phyloP scores from a whole-genome alignment of 2,329 filamentous ascomycete genomes.

The Aurifilum marmelostoma region DNA sequence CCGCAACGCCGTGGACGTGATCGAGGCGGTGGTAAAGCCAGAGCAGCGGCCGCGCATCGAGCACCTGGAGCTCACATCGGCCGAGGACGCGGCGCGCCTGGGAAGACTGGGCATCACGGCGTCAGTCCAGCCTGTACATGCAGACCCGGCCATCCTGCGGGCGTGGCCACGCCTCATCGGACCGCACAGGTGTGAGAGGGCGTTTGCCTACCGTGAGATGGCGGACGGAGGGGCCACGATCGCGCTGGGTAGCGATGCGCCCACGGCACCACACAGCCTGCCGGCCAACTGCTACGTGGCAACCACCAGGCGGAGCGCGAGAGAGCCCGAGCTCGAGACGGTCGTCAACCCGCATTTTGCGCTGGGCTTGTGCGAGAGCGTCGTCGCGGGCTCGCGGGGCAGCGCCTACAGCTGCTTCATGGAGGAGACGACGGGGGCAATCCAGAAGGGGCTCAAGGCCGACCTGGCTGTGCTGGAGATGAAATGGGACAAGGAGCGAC shows the following conservation, averaged over 20 bases:
- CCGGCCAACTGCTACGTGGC: conserved; percentile 62
- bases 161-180: conserved; percentile 65
- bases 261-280: conserved; percentile 59
- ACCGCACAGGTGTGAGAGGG: conserved; percentile 54
- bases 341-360: conserved; percentile 57
- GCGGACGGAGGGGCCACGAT: conserved; percentile 56
- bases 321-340: conserved; percentile 47
- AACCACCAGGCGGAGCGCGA: conserved; percentile 58
- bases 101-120: conserved; percentile 63
- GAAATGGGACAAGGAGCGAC: conserved; percentile 49
- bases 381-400: conserved; percentile 58
- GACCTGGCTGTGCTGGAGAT: conserved; percentile 62
- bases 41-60: conserved; percentile 64
- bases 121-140: conserved; percentile 61
- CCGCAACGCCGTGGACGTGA: conserved; percentile 58
- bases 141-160: conserved; percentile 62
- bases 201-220: conserved; percentile 65
- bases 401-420: conserved; percentile 63
- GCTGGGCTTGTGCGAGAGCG: conserved; percentile 55
- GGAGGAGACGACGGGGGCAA: conserved; percentile 55
- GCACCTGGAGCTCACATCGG: conserved; percentile 63
- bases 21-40: conserved; percentile 48
- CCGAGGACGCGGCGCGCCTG: conserved; percentile 58
- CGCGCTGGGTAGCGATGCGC: conserved; percentile 62
- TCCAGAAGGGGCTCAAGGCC: conserved; percentile 56